Percentiles rank a stretch among this genome's conserved stretches.
Evolutionary conservation across 2,329 filamentous ascomycete genomes (phyloP).

Genomic region (Botryosphaeria dothidea): DNA sequence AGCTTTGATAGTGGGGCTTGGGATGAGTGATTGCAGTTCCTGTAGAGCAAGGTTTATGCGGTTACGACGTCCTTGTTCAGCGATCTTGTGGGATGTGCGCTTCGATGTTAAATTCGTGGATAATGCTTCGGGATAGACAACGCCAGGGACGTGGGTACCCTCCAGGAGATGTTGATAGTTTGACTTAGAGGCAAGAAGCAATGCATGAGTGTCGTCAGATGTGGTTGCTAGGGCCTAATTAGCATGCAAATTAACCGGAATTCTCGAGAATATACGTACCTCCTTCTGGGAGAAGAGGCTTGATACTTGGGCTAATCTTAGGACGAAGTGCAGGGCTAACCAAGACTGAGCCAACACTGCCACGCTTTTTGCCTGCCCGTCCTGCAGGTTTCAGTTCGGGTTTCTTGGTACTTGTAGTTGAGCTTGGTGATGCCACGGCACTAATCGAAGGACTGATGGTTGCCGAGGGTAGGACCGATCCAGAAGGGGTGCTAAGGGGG

Average conservation of each 20-base stretch:
- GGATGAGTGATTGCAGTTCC: slow-evolving; percentile 86
- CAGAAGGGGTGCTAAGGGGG: slow-evolving; percentile 53
- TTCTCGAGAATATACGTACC: slow-evolving; percentile 45
- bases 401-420: slow-evolving; percentile 9
- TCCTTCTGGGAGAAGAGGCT: slow-evolving; percentile 77
- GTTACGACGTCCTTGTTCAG: slow-evolving; percentile 92
- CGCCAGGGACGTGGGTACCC: slow-evolving; percentile 84
- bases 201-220: slow-evolving; percentile 62
- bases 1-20: slow-evolving; percentile 47
- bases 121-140: slow-evolving; percentile 85
- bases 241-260: background rate
- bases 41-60: slow-evolving; percentile 92
- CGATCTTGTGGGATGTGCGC: slow-evolving; percentile 95
- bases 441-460: slow-evolving; percentile 55
- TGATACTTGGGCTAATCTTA: slow-evolving; percentile 91
- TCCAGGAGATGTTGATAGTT: slow-evolving; percentile 98
- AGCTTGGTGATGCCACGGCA: slow-evolving; percentile 52
- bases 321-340: slow-evolving; percentile 84
- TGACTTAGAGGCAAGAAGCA: slow-evolving; percentile 87
- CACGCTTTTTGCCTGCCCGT: slow-evolving; percentile 43
- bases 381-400: slow-evolving; percentile 17
- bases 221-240: slow-evolving; percentile 26
- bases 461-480: slow-evolving; percentile 29
- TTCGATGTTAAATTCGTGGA: slow-evolving; percentile 95
- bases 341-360: slow-evolving; percentile 54